Evolutionary conservation across 495 filamentous ascomycete genomes (phyloP), one percentile per base, ranked within the genome.

Genomic region (Rhypophila decipiens): DNA sequence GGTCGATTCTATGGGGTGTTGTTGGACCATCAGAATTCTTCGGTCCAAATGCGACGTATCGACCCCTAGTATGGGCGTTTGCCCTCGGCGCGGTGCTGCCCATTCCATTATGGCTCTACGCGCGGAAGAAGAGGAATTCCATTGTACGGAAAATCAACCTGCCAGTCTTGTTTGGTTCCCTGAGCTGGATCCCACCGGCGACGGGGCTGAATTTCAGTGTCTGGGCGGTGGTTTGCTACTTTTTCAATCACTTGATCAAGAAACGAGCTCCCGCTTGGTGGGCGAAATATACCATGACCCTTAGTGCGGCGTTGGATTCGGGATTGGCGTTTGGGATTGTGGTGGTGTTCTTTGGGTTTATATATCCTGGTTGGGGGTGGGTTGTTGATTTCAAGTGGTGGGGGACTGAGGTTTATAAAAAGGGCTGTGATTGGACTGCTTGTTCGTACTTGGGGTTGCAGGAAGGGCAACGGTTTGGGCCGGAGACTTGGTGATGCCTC

Each of bases 251-350:
- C 52, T 59, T 82, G 34, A 79, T 95, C 46, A 75, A 80, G 54
- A 76, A 72, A 5, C 71, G 80, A n/a, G 80, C 76, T 12, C 64
- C 58, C 1, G 79, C 73, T 4, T 94, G 88, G 88, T 91, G 86
- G 87, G 79, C 78, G 2, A 91, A 94, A 63, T 95, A 95, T 63
- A 90, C 84, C 15, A 90, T 90, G 85, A 90, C 86, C 1, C 69
- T 94, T 23, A 84, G 78, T 29, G 88, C 88, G 1, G 88, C 86
- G 10, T 70, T 95, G 31, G 88, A 94, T 44, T 89, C 87, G 2
- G 86, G 86, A 1, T 58, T 91, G 13, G 88, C 88, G 3, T 83
- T 88, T 55, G 83, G 82, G 0, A 77, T 90, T 2, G 79, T 93
- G 5, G 74, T 91, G 1, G 79, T 93, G 5, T 93, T 95, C 62